Percentiles rank a stretch among this genome's conserved stretches.
Evolutionary conservation across 73 alveolate species (phyloP).

Genomic region (Symbiodinium natans): DNA sequence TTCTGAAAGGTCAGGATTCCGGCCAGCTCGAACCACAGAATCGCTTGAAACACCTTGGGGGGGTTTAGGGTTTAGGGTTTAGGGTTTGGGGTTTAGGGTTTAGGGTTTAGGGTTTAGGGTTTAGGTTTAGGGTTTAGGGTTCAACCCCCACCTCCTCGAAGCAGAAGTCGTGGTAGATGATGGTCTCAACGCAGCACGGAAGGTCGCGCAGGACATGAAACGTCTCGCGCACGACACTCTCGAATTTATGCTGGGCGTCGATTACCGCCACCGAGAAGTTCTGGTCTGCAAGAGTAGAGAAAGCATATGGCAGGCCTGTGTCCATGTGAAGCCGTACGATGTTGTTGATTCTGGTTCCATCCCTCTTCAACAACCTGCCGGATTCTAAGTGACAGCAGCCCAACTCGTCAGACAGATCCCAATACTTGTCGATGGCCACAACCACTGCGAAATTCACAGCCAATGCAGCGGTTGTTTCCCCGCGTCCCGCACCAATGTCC

Average conservation of each 20-base stretch:
- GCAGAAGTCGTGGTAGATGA: constrained; percentile 54
- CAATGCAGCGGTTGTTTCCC: constrained; percentile 30
- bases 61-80: no score
- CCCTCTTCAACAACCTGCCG: constrained; percentile 6
- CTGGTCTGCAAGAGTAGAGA: constrained; percentile 1
- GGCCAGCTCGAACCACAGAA: neutral
- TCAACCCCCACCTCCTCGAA: no score
- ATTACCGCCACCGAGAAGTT: constrained; percentile 27
- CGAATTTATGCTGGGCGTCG: constrained; percentile 54
- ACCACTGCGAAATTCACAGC: constrained; percentile 52
- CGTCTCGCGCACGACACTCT: constrained; percentile 17
- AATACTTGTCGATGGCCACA: constrained; percentile 29
- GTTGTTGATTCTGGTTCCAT: constrained; percentile 21
- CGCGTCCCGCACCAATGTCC: constrained; percentile 49
- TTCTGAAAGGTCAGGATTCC: constrained; percentile 7
- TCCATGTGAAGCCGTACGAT: constrained; percentile 40
- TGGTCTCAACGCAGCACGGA: constrained; percentile 82
- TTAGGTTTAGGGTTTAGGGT: neutral
- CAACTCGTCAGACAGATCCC: constrained; percentile 8
- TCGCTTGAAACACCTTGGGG: constrained; percentile 2
- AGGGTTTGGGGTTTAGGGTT: no score
- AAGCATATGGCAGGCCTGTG: constrained; percentile 18
- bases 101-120: neutral
- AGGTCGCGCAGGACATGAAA: constrained; percentile 40
- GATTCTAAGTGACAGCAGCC: neutral